These are phyloP conservation scores for Aegilops umbellulata DNA, from an alignment of 176 grass and related monocot genomes.

Conservation along the genomic window DNA sequence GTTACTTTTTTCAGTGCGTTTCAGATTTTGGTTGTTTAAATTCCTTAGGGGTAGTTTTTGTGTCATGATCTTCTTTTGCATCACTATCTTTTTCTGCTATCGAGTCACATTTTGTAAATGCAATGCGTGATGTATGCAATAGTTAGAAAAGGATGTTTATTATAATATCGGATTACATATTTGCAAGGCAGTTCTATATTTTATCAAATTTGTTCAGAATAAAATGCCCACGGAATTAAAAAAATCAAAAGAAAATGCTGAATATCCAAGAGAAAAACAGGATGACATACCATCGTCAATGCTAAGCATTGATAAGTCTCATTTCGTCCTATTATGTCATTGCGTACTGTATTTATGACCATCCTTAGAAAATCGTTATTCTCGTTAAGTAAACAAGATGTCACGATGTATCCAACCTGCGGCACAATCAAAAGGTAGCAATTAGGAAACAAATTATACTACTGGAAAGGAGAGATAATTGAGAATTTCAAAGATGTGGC, in stretches of 20 bases:
- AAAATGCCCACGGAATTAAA: background rate
- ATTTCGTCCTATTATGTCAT: slow-evolving; percentile 99
- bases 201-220: background rate
- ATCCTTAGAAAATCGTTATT: slow-evolving; percentile 96
- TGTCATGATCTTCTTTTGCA: background rate
- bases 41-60: background rate
- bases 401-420: slow-evolving; percentile 98
- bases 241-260: background rate
- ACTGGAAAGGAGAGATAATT: background rate
- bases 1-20: background rate
- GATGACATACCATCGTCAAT: slow-evolving; percentile 85
- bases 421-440: slow-evolving; percentile 28
- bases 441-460: background rate
- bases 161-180: background rate
- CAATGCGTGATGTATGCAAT: background rate
- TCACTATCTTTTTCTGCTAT: background rate
- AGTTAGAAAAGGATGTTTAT: slow-evolving; percentile 10
- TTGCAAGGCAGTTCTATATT: background rate
- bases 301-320: slow-evolving; percentile 98
- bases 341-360: slow-evolving; percentile 98
- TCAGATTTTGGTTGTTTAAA: slow-evolving; percentile 16
- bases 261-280: slow-evolving; percentile 10
- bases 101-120: background rate
- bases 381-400: slow-evolving; percentile 93
- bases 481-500: slow-evolving; percentile 19